These are phyloP conservation scores for Fusarium dlaminii DNA, from an alignment of 2,329 filamentous ascomycete genomes.

Conservation along the genomic window DNA sequence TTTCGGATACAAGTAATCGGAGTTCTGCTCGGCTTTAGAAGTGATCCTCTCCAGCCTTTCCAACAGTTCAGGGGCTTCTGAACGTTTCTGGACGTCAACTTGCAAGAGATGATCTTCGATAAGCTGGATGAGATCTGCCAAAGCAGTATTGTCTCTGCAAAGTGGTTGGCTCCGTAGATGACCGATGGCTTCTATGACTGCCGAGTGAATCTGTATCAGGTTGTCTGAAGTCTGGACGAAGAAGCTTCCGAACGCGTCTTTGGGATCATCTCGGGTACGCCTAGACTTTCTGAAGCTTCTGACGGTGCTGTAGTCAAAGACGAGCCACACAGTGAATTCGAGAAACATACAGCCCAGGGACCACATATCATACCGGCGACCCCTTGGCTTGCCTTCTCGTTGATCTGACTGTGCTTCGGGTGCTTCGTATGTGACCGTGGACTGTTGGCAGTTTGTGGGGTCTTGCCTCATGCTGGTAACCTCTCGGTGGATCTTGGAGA, in stretches of 20 bases:
- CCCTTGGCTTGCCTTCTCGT: background rate
- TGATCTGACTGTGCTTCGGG: constrained; percentile 15
- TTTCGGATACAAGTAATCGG: background rate
- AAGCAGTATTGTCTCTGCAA: background rate
- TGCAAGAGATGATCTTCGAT: background rate
- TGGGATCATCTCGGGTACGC: background rate
- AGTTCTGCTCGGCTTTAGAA: background rate
- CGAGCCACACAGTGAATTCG: constrained; percentile 26
- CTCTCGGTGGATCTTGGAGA: constrained; percentile 19
- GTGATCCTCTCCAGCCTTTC: background rate
- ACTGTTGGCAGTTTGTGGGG: constrained; percentile 5
- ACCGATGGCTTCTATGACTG: background rate
- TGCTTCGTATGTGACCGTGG: constrained; percentile 23
- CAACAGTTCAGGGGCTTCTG: background rate
- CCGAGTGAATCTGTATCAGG: background rate
- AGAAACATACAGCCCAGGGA: constrained; percentile 30
- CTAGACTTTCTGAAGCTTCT: background rate
- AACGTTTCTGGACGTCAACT: background rate
- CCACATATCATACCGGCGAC: constrained; percentile 27
- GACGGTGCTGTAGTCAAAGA: background rate
- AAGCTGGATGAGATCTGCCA: background rate
- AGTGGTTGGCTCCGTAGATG: background rate
- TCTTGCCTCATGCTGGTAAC: constrained; percentile 10
- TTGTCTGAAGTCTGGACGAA: background rate
- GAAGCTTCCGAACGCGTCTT: constrained; percentile 5